Conservation (phyloP, 2,329 filamentous ascomycete genomes). For the Pseudogymnoascus sp. region DNA sequence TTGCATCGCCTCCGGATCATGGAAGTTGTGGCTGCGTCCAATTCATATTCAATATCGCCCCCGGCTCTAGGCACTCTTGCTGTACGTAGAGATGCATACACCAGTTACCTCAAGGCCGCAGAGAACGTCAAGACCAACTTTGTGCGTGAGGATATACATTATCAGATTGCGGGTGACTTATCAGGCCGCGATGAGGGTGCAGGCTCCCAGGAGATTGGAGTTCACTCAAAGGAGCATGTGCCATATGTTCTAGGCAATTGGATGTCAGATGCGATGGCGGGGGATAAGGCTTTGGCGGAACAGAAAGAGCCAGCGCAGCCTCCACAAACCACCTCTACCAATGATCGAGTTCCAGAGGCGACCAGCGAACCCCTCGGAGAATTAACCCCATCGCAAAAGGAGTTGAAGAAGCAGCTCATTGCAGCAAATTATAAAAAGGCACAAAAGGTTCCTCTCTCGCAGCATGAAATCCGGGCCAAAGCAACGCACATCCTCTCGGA, state of each 20-base stretch:
- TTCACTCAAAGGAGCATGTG: background rate
- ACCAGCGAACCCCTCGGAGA: background rate
- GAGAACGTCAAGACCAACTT: background rate
- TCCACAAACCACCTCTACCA: background rate
- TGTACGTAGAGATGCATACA: background rate
- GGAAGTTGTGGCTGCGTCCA: background rate
- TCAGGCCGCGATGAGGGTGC: background rate
- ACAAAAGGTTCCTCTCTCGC: background rate
- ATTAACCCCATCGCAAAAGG: background rate
- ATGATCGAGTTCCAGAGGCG: background rate
- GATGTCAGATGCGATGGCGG: no score
- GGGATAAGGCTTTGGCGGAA: background rate
- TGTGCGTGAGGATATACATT: background rate
- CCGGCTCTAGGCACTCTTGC: background rate
- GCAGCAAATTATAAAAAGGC: background rate
- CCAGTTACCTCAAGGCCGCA: background rate
- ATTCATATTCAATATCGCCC: background rate
- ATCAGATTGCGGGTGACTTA: background rate
- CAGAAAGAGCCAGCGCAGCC: background rate
- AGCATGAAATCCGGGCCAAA: background rate
- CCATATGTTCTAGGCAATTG: background rate
- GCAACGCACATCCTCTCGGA: background rate
- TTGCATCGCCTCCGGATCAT: background rate
- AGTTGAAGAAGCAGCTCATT: background rate
- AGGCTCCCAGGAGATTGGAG: background rate